Evolutionary conservation across 2,329 filamentous ascomycete genomes (phyloP).

Genomic region (Neopestalotiopsis sp.): DNA sequence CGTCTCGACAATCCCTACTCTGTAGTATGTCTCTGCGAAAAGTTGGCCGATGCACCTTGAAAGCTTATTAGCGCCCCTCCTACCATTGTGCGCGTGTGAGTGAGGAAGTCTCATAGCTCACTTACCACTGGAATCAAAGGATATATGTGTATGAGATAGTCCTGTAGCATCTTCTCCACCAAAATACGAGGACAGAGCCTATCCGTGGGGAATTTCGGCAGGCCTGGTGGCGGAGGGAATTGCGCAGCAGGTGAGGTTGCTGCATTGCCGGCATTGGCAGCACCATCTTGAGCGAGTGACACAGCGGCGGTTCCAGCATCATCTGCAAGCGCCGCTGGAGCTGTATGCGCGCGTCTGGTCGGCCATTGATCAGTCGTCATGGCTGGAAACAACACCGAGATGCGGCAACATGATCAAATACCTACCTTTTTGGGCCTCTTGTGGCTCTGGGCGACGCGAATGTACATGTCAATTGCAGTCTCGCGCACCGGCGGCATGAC

Average conservation of each 20-base stretch:
- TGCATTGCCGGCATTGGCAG: too few species aligned
- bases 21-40: background rate
- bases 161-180: background rate
- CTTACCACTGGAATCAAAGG: conserved; percentile 3
- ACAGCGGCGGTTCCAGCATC: background rate
- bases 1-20: background rate
- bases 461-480: background rate
- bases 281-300: too few species aligned
- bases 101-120: too few species aligned
- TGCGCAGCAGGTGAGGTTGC: too few species aligned
- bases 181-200: conserved; percentile 1
- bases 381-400: too few species aligned
- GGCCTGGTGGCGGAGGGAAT: too few species aligned
- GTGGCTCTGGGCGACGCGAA: background rate
- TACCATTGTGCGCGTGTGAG: too few species aligned
- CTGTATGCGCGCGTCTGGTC: background rate
- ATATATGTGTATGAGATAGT: conserved; percentile 9
- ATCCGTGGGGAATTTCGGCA: conserved; percentile 1
- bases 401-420: background rate
- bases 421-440: background rate
- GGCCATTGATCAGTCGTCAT: background rate
- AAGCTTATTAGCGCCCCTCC: background rate
- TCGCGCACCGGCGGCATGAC: background rate
- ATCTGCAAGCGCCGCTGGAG: background rate
- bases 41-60: conserved; percentile 1